phyloP scores from a whole-genome alignment of 1,139 yeast genomes.

The Nakaseomyces sp. region DNA sequence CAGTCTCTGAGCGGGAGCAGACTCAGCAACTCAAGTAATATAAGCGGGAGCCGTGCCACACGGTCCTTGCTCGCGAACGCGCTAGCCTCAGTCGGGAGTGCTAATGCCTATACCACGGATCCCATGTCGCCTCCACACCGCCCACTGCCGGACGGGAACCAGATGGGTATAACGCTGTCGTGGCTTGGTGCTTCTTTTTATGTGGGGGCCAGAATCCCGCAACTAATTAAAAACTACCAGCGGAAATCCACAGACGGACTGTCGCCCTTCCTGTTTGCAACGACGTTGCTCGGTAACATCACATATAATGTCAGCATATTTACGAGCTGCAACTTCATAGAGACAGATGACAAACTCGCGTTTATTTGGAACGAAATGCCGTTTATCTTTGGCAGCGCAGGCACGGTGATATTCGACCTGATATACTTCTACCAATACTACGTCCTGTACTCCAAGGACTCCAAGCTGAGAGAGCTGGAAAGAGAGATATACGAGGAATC shows the following conservation, averaged over 20 bases:
- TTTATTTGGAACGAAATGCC: constrained; percentile 70
- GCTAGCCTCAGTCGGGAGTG: constrained; percentile 6
- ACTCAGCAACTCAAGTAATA: constrained; percentile 1
- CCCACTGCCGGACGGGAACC: constrained; percentile 10
- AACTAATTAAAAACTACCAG: constrained; percentile 61
- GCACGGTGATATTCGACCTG: constrained; percentile 72
- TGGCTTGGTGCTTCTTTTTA: constrained; percentile 78
- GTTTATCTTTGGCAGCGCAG: constrained; percentile 76
- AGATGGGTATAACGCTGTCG: constrained; percentile 52
- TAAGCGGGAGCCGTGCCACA: constrained; percentile 5
- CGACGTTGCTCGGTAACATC: constrained; percentile 75
- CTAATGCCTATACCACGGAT: constrained; percentile 11
- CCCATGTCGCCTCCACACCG: constrained; percentile 5
- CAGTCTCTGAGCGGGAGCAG: background rate
- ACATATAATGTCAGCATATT: constrained; percentile 71
- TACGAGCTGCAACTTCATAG: constrained; percentile 36
- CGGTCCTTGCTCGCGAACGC: constrained; percentile 9
- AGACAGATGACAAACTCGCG: constrained; percentile 32
- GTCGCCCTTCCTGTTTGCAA: constrained; percentile 66
- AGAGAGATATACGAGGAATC: constrained; percentile 12
- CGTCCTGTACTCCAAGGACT: constrained; percentile 28
- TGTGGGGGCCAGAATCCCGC: constrained; percentile 77
- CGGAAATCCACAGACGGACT: constrained; percentile 80
- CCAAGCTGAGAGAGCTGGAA: constrained; percentile 24
- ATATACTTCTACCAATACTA: constrained; percentile 60